A percentile compares a stretch with the other conserved stretches of the same genome.
These are phyloP conservation scores for Stipa capillata DNA, from an alignment of 176 grass and related monocot genomes.

Conservation along the genomic window DNA sequence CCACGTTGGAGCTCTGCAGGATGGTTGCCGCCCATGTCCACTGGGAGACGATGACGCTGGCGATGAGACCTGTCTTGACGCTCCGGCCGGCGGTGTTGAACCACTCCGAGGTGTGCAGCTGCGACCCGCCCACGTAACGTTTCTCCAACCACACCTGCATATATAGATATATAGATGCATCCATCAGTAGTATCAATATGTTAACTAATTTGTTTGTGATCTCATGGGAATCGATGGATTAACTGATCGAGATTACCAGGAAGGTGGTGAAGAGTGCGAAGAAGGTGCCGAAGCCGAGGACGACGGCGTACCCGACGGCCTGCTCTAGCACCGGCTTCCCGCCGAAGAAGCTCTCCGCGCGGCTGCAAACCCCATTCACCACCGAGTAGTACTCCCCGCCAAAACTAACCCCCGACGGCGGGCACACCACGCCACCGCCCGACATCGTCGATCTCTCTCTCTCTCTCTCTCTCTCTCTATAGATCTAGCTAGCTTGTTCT, in stretches of 20 bases:
- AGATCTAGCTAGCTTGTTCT: too few relatives aligned
- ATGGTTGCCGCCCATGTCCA: slow-evolving; percentile 89
- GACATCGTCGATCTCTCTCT: too few relatives aligned
- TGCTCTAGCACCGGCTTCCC: slow-evolving; percentile 48
- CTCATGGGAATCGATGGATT: too few relatives aligned
- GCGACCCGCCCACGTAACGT: slow-evolving; percentile 53
- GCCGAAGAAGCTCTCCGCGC: slow-evolving; percentile 54
- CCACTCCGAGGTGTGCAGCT: slow-evolving; percentile 54
- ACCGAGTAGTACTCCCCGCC: slow-evolving; percentile 66
- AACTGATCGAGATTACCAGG: too few relatives aligned
- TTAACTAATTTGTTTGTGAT: too few relatives aligned
- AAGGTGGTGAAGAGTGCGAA: slow-evolving; percentile 40
- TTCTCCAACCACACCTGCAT: slow-evolving; percentile 70
- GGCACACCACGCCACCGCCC: slow-evolving; percentile 33
- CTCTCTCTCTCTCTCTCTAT: too few relatives aligned
- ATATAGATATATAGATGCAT: too few relatives aligned
- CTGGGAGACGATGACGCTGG: slow-evolving; percentile 70
- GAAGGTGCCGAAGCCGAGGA: slow-evolving; percentile 80
- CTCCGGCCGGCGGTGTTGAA: slow-evolving; percentile 67
- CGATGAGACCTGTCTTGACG: slow-evolving; percentile 66
- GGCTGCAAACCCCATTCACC: slow-evolving; percentile 50
- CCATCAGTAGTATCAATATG: too few relatives aligned
- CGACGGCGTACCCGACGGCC: slow-evolving; percentile 62
- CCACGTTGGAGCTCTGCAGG: slow-evolving; percentile 78
- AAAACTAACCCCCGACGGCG: slow-evolving; percentile 47